Evolutionary conservation across 805 yeast species (phyloP).

Genomic region (Brettanomyces nanus): DNA sequence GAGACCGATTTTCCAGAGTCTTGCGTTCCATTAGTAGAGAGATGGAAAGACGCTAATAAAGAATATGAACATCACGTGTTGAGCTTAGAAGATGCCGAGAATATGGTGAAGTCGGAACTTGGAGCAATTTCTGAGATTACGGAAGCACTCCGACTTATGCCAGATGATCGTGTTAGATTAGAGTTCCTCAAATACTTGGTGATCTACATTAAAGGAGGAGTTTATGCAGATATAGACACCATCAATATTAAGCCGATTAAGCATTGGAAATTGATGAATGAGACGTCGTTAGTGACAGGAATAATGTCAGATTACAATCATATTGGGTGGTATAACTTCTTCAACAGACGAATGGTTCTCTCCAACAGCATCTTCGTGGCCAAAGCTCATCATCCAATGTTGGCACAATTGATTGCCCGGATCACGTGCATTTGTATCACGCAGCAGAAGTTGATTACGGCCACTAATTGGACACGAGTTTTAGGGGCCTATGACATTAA

Average conservation of each 20-base stretch:
- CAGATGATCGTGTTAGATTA: constrained; percentile 41
- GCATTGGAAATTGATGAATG: constrained; percentile 18
- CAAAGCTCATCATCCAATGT: constrained; percentile 27
- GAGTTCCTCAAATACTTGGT: constrained; percentile 51
- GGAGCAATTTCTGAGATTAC: constrained; percentile 41
- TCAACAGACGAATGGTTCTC: constrained; percentile 25
- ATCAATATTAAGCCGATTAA: constrained; percentile 39
- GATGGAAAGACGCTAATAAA: constrained; percentile 26
- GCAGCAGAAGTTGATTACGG: constrained; percentile 16
- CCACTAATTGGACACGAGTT: constrained; percentile 24
- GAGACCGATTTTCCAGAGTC: constrained; percentile 21
- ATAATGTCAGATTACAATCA: constrained; percentile 25
- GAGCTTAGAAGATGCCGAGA: constrained; percentile 23
- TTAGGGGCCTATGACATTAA: constrained; percentile 24
- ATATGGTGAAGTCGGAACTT: constrained; percentile 19
- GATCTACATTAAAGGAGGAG: constrained; percentile 48
- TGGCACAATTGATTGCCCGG: constrained; percentile 26
- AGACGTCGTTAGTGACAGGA: constrained; percentile 20
- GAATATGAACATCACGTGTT: constrained; percentile 24
- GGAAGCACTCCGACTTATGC: constrained; percentile 40
- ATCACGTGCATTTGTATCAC: constrained; percentile 22
- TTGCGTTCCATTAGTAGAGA: constrained; percentile 24
- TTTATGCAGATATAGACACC: constrained; percentile 56
- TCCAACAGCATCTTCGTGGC: constrained; percentile 22
- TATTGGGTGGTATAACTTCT: constrained; percentile 23